A percentile compares a stretch with the other conserved stretches of the same genome.
phyloP scores from a whole-genome alignment of 352 stramenopile genomes.

The Pilasporangium apinafurcum region DNA sequence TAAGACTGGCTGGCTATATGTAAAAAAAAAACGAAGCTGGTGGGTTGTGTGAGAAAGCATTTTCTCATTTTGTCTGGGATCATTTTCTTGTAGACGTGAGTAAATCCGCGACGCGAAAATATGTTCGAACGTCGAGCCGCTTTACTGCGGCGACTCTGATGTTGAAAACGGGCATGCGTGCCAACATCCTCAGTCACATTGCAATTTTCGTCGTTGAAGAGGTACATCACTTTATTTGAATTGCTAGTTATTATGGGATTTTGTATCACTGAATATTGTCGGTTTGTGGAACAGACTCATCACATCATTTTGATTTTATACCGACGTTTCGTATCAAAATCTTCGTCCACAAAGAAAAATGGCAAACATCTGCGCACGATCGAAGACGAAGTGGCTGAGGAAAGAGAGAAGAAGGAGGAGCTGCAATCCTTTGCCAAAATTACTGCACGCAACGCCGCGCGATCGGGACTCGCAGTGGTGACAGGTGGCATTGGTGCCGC shows the following conservation, averaged over 20 bases:
- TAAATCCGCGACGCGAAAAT: conserved; percentile 77
- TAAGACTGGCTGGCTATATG: conserved; percentile 8
- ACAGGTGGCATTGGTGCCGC: conserved; percentile 61
- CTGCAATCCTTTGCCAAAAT: conserved; percentile 31
- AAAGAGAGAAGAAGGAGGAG: conserved; percentile 27
- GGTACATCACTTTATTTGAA: conserved; percentile 19
- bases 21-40: too few species aligned
- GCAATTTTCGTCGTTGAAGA: conserved; percentile 84
- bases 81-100: conserved; percentile 38
- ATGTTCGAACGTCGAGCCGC: conserved; percentile 53
- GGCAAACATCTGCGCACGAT: conserved; percentile 27
- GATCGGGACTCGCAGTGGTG: conserved; percentile 58
- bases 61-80: too few species aligned
- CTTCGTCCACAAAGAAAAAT: conserved; percentile 16
- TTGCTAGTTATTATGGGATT: background rate
- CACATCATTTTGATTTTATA: conserved; percentile 70
- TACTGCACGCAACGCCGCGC: conserved; percentile 54
- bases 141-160: conserved; percentile 46
- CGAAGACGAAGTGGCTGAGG: conserved; percentile 19
- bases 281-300: conserved; percentile 32
- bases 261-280: background rate
- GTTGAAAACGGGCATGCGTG: conserved; percentile 74
- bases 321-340: conserved; percentile 40
- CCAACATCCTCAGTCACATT: conserved; percentile 63
- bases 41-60: too few species aligned